Percentiles rank a stretch among this genome's conserved stretches.
These are phyloP conservation scores for Aspergillus chevalieri DNA, from an alignment of 2,329 filamentous ascomycete species.

Conservation along the genomic window DNA sequence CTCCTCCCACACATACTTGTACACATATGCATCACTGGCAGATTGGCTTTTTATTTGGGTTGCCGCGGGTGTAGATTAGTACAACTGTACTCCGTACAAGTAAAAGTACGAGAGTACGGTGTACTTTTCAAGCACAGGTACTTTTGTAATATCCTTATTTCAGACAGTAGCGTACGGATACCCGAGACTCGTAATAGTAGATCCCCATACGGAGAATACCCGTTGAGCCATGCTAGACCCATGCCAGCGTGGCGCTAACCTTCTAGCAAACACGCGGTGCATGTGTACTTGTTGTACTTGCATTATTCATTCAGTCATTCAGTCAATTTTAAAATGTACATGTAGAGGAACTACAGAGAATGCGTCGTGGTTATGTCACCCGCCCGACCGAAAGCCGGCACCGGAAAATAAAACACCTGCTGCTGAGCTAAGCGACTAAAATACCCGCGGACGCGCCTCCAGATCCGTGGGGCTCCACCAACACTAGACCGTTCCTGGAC, in stretches of 20 bases:
- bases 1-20: background rate
- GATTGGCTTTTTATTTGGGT: no score
- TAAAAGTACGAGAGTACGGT: background rate
- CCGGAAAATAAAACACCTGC: slow-evolving; percentile 24
- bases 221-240: no score
- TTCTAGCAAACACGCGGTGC: no score
- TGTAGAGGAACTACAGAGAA: background rate
- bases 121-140: no score
- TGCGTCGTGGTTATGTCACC: background rate
- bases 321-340: no score
- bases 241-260: no score
- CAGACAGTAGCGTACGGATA: no score
- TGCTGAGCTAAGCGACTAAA: slow-evolving; percentile 11
- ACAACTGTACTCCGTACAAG: background rate
- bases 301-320: background rate
- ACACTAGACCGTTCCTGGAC: slow-evolving; percentile 23
- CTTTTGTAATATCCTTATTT: no score
- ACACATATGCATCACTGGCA: no score
- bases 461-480: slow-evolving; percentile 15
- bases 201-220: no score
- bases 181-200: no score
- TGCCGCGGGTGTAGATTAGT: background rate
- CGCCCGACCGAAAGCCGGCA: background rate
- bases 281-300: background rate
- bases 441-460: slow-evolving; percentile 21